phyloP scores from a whole-genome alignment of 179 eudicot species.

The Actinidia polygama region DNA sequence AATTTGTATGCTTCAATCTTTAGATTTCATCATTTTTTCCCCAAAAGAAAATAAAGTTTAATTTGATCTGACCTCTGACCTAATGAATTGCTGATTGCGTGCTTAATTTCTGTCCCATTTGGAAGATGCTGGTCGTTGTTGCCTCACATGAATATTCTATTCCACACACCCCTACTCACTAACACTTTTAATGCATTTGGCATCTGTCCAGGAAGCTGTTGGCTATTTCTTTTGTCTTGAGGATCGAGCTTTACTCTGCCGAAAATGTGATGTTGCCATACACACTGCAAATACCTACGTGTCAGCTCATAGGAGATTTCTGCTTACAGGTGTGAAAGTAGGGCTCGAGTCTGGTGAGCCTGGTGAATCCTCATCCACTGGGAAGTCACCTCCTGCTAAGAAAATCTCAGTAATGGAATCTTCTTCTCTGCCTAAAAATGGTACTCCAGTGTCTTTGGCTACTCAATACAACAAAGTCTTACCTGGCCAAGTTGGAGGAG shows the following conservation, averaged over 20 bases:
- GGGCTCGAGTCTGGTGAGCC: slow-evolving; percentile 63
- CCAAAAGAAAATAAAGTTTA: no score
- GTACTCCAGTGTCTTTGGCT: slow-evolving; percentile 36
- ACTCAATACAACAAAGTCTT: slow-evolving; percentile 35
- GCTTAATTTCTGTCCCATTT: neutral
- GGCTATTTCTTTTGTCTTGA: slow-evolving; percentile 92
- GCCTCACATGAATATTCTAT: no score
- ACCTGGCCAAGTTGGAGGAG: slow-evolving; percentile 43
- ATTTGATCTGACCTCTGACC: no score
- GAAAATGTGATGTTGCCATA: slow-evolving; percentile 85
- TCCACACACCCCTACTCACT: no score
- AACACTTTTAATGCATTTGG: slow-evolving; percentile 3
- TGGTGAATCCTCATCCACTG: slow-evolving; percentile 58
- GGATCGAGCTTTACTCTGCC: slow-evolving; percentile 86
- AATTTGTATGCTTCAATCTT: no score
- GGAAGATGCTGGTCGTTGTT: neutral
- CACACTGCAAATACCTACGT: slow-evolving; percentile 69
- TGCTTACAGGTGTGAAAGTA: slow-evolving; percentile 86
- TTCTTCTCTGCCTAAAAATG: slow-evolving; percentile 42
- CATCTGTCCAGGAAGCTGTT: slow-evolving; percentile 63
- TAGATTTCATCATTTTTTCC: no score
- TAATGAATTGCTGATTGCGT: no score
- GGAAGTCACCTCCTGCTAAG: slow-evolving; percentile 51
- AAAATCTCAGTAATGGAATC: slow-evolving; percentile 51
- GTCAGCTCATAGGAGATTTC: slow-evolving; percentile 74